Conservation (phyloP, 2,329 filamentous ascomycete genomes). For the Chrysosphaeria jannelii region DNA sequence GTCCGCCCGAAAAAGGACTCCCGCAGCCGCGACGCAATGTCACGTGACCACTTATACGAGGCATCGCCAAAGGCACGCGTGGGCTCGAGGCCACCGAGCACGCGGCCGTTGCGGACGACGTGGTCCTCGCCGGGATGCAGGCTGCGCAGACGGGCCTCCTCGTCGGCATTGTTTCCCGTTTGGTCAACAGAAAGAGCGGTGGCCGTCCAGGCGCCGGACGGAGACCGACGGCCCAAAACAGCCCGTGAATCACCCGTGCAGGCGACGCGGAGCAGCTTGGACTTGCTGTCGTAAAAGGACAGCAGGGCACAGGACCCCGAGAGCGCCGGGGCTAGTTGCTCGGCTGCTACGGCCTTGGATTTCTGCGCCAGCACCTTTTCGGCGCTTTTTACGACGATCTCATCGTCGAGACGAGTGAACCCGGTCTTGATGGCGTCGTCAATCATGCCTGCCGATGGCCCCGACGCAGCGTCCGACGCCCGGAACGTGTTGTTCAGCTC, state of each 20-base stretch:
- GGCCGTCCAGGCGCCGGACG: constrained; percentile 72
- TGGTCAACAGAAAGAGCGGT: constrained; percentile 77
- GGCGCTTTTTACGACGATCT: constrained; percentile 82
- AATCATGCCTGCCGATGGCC: constrained; percentile 50
- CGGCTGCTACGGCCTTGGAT: constrained; percentile 70
- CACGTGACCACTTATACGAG: constrained; percentile 80
- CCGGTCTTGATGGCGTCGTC: constrained; percentile 79
- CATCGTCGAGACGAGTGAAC: constrained; percentile 66
- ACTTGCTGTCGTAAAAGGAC: constrained; percentile 78
- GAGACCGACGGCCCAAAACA: constrained; percentile 52
- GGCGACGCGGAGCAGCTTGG: constrained; percentile 70
- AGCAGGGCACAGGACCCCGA: constrained; percentile 93
- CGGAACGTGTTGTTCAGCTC: constrained; percentile 87
- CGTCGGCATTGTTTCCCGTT: constrained; percentile 66
- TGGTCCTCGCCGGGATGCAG: constrained; percentile 74
- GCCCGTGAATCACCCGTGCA: constrained; percentile 93
- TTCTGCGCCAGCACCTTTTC: constrained; percentile 71
- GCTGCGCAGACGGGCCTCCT: constrained; percentile 52
- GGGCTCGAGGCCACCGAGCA: constrained; percentile 75
- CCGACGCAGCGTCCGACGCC: constrained; percentile 20
- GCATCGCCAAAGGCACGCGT: constrained; percentile 89
- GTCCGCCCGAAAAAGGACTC: constrained; percentile 65
- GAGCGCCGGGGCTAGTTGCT: constrained; percentile 70
- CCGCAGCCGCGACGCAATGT: constrained; percentile 59
- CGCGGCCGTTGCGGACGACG: constrained; percentile 66